phyloP scores from a whole-genome alignment of 2,329 filamentous ascomycete species.

The Nectriaceae sp. region DNA sequence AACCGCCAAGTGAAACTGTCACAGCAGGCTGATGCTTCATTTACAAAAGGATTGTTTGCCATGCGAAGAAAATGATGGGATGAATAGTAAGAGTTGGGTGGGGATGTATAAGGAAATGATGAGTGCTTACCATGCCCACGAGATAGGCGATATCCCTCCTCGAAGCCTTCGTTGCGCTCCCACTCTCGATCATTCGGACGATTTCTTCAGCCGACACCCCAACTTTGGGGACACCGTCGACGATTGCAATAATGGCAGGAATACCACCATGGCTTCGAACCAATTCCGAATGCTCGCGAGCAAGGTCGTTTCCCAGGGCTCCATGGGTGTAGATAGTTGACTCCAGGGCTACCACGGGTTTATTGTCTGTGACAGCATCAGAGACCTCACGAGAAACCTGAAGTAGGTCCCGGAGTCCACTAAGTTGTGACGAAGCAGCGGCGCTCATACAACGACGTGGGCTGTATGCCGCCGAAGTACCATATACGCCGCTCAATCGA shows the following conservation, averaged over 20 bases:
- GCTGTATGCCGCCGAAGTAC: slow-evolving; percentile 3
- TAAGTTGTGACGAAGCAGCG: slow-evolving; percentile 19
- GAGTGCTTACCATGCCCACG: slow-evolving; percentile 65
- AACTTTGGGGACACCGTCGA: slow-evolving; percentile 80
- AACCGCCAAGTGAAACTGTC: too few species aligned
- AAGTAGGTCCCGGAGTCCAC: slow-evolving; percentile 51
- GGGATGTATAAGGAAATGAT: not conserved
- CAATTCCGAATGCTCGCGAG: slow-evolving; percentile 80
- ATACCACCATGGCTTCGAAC: slow-evolving; percentile 80
- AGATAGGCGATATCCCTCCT: slow-evolving; percentile 84
- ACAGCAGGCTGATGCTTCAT: not conserved
- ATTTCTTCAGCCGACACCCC: slow-evolving; percentile 76
- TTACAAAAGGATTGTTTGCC: too few species aligned
- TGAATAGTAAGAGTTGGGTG: too few species aligned
- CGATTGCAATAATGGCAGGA: slow-evolving; percentile 86
- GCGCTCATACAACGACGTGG: slow-evolving; percentile 25
- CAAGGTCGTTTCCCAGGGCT: slow-evolving; percentile 69
- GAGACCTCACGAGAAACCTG: slow-evolving; percentile 80
- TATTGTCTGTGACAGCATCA: slow-evolving; percentile 71
- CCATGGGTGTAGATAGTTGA: slow-evolving; percentile 98
- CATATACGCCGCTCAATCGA: slow-evolving; percentile 1
- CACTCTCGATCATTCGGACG: slow-evolving; percentile 66
- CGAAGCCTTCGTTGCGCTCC: slow-evolving; percentile 79
- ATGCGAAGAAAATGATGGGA: too few species aligned
- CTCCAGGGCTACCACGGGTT: slow-evolving; percentile 89